Evolutionary conservation across 148 eudicot genomes (phyloP).

Genomic region (Mesembryanthemum crystallinum): DNA sequence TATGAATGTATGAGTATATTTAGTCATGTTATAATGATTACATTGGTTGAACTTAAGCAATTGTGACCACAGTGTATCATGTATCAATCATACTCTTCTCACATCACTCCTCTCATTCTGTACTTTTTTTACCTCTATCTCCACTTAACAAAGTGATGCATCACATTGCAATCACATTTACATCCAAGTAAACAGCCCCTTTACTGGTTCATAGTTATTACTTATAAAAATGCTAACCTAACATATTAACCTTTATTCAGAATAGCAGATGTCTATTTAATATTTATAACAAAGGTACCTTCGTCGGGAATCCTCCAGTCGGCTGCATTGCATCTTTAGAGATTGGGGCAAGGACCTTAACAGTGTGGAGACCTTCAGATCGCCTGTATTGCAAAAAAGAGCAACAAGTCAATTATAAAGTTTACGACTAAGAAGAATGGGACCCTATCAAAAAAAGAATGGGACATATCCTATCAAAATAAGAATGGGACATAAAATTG

Average conservation of each 20-base stretch:
- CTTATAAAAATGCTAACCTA: slow-evolving; percentile 9
- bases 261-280: background rate
- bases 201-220: background rate
- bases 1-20: too few species aligned
- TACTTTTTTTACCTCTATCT: too few species aligned
- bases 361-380: slow-evolving; percentile 86
- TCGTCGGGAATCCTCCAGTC: slow-evolving; percentile 84
- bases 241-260: background rate
- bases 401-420: background rate
- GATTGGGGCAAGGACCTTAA: slow-evolving; percentile 84
- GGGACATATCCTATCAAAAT: too few species aligned
- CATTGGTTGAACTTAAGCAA: too few species aligned
- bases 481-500: background rate
- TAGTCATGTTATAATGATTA: too few species aligned
- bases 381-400: slow-evolving; percentile 52
- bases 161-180: too few species aligned
- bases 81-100: too few species aligned
- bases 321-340: slow-evolving; percentile 69
- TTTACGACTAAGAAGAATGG: background rate
- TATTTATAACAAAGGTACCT: slow-evolving; percentile 36
- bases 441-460: too few species aligned
- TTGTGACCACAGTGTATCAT: too few species aligned
- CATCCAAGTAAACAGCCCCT: too few species aligned
- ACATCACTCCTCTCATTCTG: too few species aligned
- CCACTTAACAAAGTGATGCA: too few species aligned